Base-by-base conservation (phyloP, 352 stramenopile species). In the Globisporangium apiculatum region DNA sequence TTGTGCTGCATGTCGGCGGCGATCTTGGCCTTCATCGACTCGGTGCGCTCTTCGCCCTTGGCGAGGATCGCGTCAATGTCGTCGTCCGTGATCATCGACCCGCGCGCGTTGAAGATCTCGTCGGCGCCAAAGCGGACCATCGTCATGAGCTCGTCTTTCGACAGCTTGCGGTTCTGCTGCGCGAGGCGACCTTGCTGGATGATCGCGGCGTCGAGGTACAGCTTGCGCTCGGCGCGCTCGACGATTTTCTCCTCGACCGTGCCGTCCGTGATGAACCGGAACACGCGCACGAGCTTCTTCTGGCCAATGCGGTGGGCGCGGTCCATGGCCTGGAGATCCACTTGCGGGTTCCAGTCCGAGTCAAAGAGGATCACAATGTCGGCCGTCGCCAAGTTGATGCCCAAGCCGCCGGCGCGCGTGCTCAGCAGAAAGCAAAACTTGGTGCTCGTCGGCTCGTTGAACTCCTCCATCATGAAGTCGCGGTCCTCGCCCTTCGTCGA, bases 201-300 rank as follows among this genome's bases (percentile, higher is more conserved):
- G 43, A 99, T 98, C 18, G 97, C 96, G 3, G 97, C 97, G 71
- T 99, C 98, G 69, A 97, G 81, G 60, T 99, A 98, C 31, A 99
- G 72, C 77, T 99, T 99, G 53, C 98, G 92, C 48, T 97, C 97
- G 0, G 97, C 97, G 59, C 97, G 94, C 65, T 97, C 95, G 8
- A 99, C 76, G 48, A 99, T 99, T 72, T 98, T 98, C 71, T 99
- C 97, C 67, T 99, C 98, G 1, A 99, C 96, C 0, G 97, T 97
- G 47, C 91, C 94, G 58, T 99, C 87, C 52, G 97, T 98, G 51
- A 99, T 96, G 47, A 99, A 92, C 24, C 97, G 93, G 74, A 99
- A 99, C 6, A 99, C 97, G 51, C 95, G 96, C 55, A 99, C 97
- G 14, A 81, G 93, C 75, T 99, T 99, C 36, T 85, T 99, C 73